These are phyloP conservation scores for Pneumocystis wakefieldiae DNA, from an alignment of 1,139 yeast species.

Conservation along the genomic window DNA sequence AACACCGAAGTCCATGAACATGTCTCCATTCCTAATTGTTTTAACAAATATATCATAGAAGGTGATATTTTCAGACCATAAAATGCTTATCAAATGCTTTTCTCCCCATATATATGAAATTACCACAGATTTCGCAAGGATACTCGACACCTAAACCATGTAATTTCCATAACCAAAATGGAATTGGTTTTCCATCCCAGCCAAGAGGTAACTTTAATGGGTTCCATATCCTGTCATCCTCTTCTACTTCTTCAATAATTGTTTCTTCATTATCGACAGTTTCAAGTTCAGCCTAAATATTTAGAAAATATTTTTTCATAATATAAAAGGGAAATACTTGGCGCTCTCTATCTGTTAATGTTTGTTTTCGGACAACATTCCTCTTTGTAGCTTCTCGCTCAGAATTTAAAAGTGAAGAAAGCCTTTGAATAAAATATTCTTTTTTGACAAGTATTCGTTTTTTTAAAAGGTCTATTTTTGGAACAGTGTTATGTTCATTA, in stretches of 20 bases:
- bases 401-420: conserved; percentile 28
- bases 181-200: conserved; percentile 82
- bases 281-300: conserved; percentile 14
- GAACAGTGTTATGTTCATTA: neutral
- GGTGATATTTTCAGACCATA: conserved; percentile 14
- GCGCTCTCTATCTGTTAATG: conserved; percentile 62
- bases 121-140: conserved; percentile 79
- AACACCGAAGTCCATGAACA: conserved; percentile 52
- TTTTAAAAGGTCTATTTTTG: conserved; percentile 3
- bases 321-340: conserved; percentile 32
- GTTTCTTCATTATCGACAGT: conserved; percentile 15
- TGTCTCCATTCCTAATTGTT: conserved; percentile 39
- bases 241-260: conserved; percentile 17
- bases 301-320: conserved; percentile 18
- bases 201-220: conserved; percentile 64
- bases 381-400: conserved; percentile 37
- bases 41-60: neutral
- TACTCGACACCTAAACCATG: conserved; percentile 69
- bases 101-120: conserved; percentile 58
- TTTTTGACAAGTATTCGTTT: conserved; percentile 15
- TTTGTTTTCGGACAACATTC: conserved; percentile 50
- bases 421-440: conserved; percentile 27
- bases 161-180: conserved; percentile 80
- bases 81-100: conserved; percentile 62
- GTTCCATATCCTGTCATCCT: conserved; percentile 20